Conservation (phyloP, 2,329 filamentous ascomycete species). For the Scortechinia acanthostroma region DNA sequence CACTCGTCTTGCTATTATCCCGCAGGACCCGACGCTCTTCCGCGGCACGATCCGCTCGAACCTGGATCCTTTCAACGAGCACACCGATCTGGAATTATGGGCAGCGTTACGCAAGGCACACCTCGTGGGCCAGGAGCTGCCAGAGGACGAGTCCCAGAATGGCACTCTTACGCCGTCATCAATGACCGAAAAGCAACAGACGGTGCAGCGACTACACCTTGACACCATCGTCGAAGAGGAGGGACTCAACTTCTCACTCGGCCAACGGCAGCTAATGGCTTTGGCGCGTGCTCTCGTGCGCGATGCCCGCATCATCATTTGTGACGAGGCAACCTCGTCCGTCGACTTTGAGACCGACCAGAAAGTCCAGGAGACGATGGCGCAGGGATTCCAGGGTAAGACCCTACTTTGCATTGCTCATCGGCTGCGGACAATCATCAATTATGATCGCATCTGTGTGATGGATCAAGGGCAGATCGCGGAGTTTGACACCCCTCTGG, state of each 20-base stretch:
- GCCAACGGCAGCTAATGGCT: not conserved
- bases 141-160: not conserved
- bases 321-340: slow-evolving; percentile 1
- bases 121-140: not conserved
- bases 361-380: not conserved
- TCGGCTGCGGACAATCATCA: not conserved
- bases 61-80: slow-evolving; percentile 9
- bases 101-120: slow-evolving; percentile 6
- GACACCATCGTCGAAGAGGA: not conserved
- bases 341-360: not conserved
- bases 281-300: not conserved
- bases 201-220: no score
- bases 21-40: slow-evolving; percentile 8
- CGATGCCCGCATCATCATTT: not conserved
- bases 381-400: not conserved
- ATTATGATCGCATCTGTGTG: not conserved
- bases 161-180: not conserved
- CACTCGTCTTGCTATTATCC: not conserved
- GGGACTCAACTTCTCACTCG: not conserved
- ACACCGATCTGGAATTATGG: slow-evolving; percentile 10
- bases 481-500: not conserved
- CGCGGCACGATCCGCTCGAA: slow-evolving; percentile 10
- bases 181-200: no score
- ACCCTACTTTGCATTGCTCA: not conserved
- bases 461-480: not conserved